Base-by-base conservation (phyloP, 2,329 filamentous ascomycete species). In the Penicillium sp. region DNA sequence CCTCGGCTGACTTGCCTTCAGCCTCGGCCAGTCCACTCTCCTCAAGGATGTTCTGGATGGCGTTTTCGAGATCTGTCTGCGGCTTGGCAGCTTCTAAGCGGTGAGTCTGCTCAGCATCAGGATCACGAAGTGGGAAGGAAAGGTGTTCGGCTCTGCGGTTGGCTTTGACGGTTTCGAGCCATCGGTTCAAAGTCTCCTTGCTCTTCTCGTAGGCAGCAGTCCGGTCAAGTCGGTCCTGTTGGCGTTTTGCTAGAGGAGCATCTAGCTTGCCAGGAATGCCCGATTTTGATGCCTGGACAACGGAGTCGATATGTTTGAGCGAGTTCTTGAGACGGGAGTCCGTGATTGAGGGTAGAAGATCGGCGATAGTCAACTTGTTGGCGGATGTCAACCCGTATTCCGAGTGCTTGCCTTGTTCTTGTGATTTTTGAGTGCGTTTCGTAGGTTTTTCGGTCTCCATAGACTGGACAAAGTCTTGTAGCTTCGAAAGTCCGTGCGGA, bases 131-230 rank as follows among this genome's bases (percentile, higher is more conserved):
- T 6, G 94, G 94, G 69, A 99, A 99, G 21, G 88, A 82, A 13
- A 99, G 80, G 73, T 96, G 91, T 62, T 97, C 94, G 1, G 93
- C 93, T 66, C 91, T 85, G 59, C 94, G 89, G 74, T 97, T 97
- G 33, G 91, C 86, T 77, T 97, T 96, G 69, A 99, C 92, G 0
- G 94, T 97, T 60, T 97, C 93, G 33, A 89, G 89, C 94, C 94
- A 99, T 67, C 91, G 86, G 62, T 90, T 87, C 27, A 99, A 81
- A 0, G 92, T 93, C 74, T 97, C 89, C 68, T 96, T 96, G 50
- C 91, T 93, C 79, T 96, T 93, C 36, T 92, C 86, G 67, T 93
- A 96, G 3, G 94, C 94, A 25, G 87, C 91, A 52, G 82, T 81
- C 51, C 94, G 90, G 68, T 96, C 89, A 17, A 97, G 77, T 49